Conservation (phyloP, 2,329 filamentous ascomycete genomes). For the Lecanicillium sp. region DNA sequence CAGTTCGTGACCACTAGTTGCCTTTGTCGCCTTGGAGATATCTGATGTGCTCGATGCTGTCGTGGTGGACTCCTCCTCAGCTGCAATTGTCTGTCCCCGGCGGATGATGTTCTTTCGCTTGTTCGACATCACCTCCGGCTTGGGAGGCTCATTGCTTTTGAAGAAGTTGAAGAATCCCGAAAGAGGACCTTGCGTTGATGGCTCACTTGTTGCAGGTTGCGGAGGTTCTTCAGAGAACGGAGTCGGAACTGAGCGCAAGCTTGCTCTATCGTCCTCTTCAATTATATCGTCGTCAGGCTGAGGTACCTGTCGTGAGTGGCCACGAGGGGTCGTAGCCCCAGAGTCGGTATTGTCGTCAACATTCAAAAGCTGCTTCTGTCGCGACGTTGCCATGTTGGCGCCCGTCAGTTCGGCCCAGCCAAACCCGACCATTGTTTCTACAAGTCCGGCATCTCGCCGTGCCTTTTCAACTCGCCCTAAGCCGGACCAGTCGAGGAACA, state of each 20-base stretch:
- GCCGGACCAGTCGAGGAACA: slow-evolving; percentile 95
- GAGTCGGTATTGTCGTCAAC: slow-evolving; percentile 23
- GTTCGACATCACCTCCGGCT: slow-evolving; percentile 39
- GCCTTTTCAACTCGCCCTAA: slow-evolving; percentile 91
- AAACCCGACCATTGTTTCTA: slow-evolving; percentile 88
- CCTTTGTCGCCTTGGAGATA: slow-evolving; percentile 21
- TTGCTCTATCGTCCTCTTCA: slow-evolving; percentile 57
- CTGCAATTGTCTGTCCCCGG: slow-evolving; percentile 69
- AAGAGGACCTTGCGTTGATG: slow-evolving; percentile 42
- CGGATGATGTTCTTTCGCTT: slow-evolving; percentile 67
- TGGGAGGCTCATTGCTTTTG: slow-evolving; percentile 46
- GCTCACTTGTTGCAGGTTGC: slow-evolving; percentile 13
- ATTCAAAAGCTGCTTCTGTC: slow-evolving; percentile 34
- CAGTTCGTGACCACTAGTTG: slow-evolving; percentile 44
- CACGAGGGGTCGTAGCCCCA: slow-evolving; percentile 25
- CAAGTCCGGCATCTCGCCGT: slow-evolving; percentile 79
- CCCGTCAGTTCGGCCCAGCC: slow-evolving; percentile 89
- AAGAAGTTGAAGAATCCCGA: slow-evolving; percentile 68
- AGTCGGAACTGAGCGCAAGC: slow-evolving; percentile 38
- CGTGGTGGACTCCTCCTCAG: slow-evolving; percentile 20
- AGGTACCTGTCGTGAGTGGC: slow-evolving; percentile 54
- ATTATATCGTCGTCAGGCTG: slow-evolving; percentile 61
- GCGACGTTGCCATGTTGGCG: slow-evolving; percentile 45
- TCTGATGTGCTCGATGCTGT: slow-evolving; percentile 11
- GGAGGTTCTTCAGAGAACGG: slow-evolving; percentile 17